A percentile compares a stretch with the other conserved stretches of the same genome.
Evolutionary conservation across 805 yeast genomes (phyloP).

Genomic region (Suhomyces tanzawaensis): DNA sequence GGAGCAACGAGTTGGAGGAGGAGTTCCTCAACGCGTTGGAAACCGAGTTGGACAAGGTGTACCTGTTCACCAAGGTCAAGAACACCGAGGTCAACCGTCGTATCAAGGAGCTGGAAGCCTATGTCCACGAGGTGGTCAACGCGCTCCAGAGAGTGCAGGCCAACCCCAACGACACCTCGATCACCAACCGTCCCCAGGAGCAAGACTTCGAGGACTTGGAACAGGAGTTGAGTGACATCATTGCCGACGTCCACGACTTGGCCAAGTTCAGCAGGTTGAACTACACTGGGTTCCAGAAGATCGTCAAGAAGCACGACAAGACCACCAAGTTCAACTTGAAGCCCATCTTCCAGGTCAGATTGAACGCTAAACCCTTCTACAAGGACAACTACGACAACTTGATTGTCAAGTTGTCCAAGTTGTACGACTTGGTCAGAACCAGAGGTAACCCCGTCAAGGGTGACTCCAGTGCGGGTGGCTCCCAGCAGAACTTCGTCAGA

Average conservation of each 20-base stretch:
- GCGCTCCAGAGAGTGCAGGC: slow-evolving; percentile 28
- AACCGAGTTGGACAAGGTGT: slow-evolving; percentile 86
- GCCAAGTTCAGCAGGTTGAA: slow-evolving; percentile 91
- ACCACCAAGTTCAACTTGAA: slow-evolving; percentile 67
- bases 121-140: slow-evolving; percentile 64
- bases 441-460: slow-evolving; percentile 94
- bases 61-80: slow-evolving; percentile 85
- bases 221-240: slow-evolving; percentile 60
- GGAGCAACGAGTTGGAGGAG: slow-evolving; percentile 82
- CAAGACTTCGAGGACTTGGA: slow-evolving; percentile 45
- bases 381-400: slow-evolving; percentile 89
- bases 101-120: slow-evolving; percentile 74
- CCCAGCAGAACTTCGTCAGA: slow-evolving; percentile 96
- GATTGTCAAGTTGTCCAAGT: slow-evolving; percentile 83
- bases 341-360: slow-evolving; percentile 90
- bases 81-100: slow-evolving; percentile 82
- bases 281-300: slow-evolving; percentile 96
- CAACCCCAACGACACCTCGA: slow-evolving; percentile 41
- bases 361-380: slow-evolving; percentile 92
- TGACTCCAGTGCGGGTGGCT: slow-evolving; percentile 97
- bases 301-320: slow-evolving; percentile 95
- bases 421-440: slow-evolving; percentile 91
- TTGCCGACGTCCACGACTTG: slow-evolving; percentile 95
- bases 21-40: slow-evolving; percentile 74
- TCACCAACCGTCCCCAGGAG: slow-evolving; percentile 33